Evolutionary conservation across 495 filamentous ascomycete genomes (phyloP), one percentile per base, ranked within the genome.

Genomic region (Neurospora sublineolata): DNA sequence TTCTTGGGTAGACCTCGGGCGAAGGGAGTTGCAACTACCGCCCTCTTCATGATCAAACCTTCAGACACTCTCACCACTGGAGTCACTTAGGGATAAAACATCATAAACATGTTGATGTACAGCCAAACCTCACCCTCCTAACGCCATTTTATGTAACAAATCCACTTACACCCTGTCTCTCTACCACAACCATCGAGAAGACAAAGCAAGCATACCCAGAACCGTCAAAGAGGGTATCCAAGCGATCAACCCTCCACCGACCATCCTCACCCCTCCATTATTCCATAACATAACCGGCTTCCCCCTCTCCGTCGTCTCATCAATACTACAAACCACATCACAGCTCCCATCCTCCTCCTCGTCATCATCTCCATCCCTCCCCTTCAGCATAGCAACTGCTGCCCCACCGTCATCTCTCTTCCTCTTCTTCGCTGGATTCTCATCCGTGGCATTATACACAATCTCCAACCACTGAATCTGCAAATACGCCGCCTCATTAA

Each of bases 381-480:
- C 67, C 6, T 67, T 37, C 20, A 73, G n/a, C 6, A 5, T 7
- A n/a, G n/a, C n/a, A n/a, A n/a, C 10, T 2, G n/a, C 18, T n/a
- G 69, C 67, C 2, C 41, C 70, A 20, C 71, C 60, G 10, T 68
- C 69, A 11, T 40, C 40, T 27, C 36, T 37, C 0, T 42, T 39
- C 18, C 10, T 68, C 16, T 41, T 41, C 30, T 44, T 72, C 10
- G 67, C 68, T 6, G 36, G 30, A 30, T 52, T 42, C 38, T 58
- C 9, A 23, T 76, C 78, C 5, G 82, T 85, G 1, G 70, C 83
- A 74, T 94, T 94, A 74, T 88, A 94, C 4, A 88, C 85, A 72
- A 93, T 75, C 75, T 94, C 90, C 30, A 93, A 86, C 86, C 89
- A 93, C 76, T 93, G 89, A 37, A 94, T 84, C 74, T 90, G 89